Conservation (phyloP, 1,284 basidiomycete species). For the Sporisorium graminicola region DNA sequence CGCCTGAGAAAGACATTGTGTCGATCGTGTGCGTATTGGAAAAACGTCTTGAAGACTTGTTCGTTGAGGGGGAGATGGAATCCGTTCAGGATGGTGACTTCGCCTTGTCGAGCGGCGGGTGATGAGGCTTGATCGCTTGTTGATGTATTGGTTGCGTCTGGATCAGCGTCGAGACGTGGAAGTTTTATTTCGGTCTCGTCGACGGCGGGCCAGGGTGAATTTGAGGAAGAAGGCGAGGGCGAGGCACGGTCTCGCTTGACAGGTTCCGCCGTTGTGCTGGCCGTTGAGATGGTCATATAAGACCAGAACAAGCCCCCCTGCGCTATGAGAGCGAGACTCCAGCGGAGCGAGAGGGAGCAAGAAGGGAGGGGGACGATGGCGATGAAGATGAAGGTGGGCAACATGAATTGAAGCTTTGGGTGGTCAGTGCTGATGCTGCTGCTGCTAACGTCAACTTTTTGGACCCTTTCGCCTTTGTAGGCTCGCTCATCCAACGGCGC, state of each 20-base stretch:
- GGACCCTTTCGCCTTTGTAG: neutral
- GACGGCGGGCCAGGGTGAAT: neutral
- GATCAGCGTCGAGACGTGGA: constrained; percentile 3
- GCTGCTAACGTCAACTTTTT: neutral
- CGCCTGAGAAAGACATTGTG: constrained; percentile 32
- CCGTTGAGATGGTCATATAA: neutral
- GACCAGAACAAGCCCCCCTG: neutral
- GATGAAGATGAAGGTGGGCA: neutral
- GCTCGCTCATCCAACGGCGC: neutral
- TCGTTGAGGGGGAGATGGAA: constrained; percentile 45
- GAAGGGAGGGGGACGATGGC: neutral
- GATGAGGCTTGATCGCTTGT: neutral
- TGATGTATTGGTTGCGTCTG: neutral
- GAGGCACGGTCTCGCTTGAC: constrained; percentile 18
- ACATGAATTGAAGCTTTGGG: neutral
- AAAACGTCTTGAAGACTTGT: constrained; percentile 33
- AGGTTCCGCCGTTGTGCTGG: neutral
- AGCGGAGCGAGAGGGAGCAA: neutral
- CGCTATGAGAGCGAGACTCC: neutral
- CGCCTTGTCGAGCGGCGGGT: constrained; percentile 10
- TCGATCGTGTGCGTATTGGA: constrained; percentile 41
- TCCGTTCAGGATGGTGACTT: constrained; percentile 34
- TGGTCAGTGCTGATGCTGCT: constrained; percentile 9
- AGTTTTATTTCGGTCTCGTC: constrained; percentile 8
- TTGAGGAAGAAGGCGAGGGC: neutral